Percentiles rank a stretch among this genome's conserved stretches.
Evolutionary conservation across 106 monocot species (phyloP).

Genomic region (Platanthera zijinensis): DNA sequence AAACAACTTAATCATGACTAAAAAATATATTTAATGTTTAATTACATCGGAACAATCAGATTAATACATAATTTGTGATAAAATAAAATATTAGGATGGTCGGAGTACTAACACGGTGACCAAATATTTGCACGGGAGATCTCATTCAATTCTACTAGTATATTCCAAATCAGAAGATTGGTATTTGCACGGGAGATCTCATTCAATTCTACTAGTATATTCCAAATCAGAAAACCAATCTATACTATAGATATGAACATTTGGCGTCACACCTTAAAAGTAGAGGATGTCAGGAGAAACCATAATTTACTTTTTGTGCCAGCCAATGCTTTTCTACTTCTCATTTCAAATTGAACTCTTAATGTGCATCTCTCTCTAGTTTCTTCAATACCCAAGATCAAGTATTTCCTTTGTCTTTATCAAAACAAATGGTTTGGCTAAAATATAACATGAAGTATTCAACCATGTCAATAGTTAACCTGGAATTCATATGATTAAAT

Average conservation of each 20-base stretch:
- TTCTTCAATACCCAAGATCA: neutral
- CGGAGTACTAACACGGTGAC: no score
- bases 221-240: neutral
- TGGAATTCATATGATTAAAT: neutral
- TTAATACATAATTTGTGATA: no score
- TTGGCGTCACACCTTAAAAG: neutral
- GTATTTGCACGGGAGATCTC: no score
- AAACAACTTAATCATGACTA: no score
- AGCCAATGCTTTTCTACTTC: neutral
- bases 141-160: neutral
- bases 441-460: neutral
- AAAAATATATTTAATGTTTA: no score
- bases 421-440: neutral
- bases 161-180: neutral
- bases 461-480: neutral
- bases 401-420: neutral
- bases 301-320: neutral
- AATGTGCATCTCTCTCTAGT: neutral
- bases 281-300: neutral
- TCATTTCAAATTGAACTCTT: neutral
- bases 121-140: no score
- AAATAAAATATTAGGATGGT: no score
- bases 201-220: neutral
- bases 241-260: neutral
- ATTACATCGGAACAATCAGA: no score